A percentile compares a stretch with the other conserved stretches of the same genome.
phyloP scores from a whole-genome alignment of 169 alveolate genomes.

The Babesia caballi region DNA sequence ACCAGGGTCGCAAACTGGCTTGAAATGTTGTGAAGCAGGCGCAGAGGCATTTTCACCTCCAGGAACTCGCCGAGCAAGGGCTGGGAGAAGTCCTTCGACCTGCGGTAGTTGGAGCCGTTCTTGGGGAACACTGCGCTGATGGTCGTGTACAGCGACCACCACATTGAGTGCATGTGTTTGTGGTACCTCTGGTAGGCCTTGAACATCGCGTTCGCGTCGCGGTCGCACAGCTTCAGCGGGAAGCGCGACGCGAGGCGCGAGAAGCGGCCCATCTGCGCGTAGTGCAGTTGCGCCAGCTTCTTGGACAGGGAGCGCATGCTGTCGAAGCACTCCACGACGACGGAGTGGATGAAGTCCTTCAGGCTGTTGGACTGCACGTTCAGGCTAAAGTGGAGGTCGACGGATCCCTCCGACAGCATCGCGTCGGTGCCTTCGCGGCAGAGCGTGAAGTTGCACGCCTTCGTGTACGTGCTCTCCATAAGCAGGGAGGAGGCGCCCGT shows the following conservation, averaged over 20 bases:
- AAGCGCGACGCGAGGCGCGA: conserved; percentile 13
- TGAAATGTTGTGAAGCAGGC: background rate
- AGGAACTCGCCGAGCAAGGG: conserved; percentile 18
- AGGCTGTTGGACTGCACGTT: conserved; percentile 2
- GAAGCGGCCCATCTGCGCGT: conserved; percentile 9
- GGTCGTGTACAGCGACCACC: conserved; percentile 15
- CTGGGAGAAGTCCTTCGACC: background rate
- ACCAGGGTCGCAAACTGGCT: background rate
- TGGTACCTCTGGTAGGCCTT: conserved; percentile 10
- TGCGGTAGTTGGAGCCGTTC: background rate
- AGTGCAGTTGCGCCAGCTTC: conserved; percentile 8
- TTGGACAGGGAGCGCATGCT: conserved; percentile 1
- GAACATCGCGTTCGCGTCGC: conserved; percentile 1
- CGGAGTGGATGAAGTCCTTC: conserved; percentile 4
- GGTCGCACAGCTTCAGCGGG: background rate
- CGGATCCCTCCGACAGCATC: background rate
- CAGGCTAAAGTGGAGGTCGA: background rate
- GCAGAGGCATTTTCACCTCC: conserved; percentile 16
- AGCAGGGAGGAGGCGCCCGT: background rate
- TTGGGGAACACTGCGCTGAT: conserved; percentile 17
- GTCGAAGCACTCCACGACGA: conserved; percentile 14
- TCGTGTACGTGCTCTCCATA: background rate
- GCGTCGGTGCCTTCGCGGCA: background rate
- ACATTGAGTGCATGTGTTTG: conserved; percentile 15
- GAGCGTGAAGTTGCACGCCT: background rate